Conservation (phyloP, 1,284 basidiomycete genomes). For the Stygiomarasmius scandens region DNA sequence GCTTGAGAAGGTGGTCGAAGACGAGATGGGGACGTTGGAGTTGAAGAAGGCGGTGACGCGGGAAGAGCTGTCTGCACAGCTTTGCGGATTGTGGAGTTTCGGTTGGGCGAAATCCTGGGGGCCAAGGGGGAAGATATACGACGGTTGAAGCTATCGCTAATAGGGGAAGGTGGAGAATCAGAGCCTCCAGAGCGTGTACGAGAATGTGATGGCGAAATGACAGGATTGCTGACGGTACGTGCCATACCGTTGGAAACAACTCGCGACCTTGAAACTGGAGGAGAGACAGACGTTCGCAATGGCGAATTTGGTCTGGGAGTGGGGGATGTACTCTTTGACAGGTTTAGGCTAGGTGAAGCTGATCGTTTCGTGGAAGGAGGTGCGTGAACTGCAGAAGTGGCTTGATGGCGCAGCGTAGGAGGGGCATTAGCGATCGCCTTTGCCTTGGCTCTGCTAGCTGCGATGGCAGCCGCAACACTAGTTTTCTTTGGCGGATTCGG, state of each 20-base stretch:
- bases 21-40: slow-evolving; percentile 15
- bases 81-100: slow-evolving; percentile 40
- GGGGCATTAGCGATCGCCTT: slow-evolving; percentile 81
- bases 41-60: slow-evolving; percentile 44
- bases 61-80: slow-evolving; percentile 51
- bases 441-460: slow-evolving; percentile 81
- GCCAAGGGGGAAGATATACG: slow-evolving; percentile 59
- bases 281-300: slow-evolving; percentile 37
- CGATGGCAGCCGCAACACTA: slow-evolving; percentile 80
- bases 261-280: slow-evolving; percentile 48
- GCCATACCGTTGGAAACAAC: slow-evolving; percentile 38
- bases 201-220: slow-evolving; percentile 35
- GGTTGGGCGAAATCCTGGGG: slow-evolving; percentile 28
- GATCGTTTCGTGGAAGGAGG: slow-evolving; percentile 46
- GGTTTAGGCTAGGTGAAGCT: slow-evolving; percentile 40
- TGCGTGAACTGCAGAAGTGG: slow-evolving; percentile 63
- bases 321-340: slow-evolving; percentile 35
- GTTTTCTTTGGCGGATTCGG: slow-evolving; percentile 67
- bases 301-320: slow-evolving; percentile 46
- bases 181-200: slow-evolving; percentile 39
- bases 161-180: slow-evolving; percentile 50
- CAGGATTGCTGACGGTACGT: slow-evolving; percentile 42
- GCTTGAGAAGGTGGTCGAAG: slow-evolving; percentile 21
- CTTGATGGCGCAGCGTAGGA: slow-evolving; percentile 75
- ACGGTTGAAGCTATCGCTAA: slow-evolving; percentile 44